Base-by-base conservation (phyloP, 2,329 filamentous ascomycete species). In the Cordyceps farinosa region DNA sequence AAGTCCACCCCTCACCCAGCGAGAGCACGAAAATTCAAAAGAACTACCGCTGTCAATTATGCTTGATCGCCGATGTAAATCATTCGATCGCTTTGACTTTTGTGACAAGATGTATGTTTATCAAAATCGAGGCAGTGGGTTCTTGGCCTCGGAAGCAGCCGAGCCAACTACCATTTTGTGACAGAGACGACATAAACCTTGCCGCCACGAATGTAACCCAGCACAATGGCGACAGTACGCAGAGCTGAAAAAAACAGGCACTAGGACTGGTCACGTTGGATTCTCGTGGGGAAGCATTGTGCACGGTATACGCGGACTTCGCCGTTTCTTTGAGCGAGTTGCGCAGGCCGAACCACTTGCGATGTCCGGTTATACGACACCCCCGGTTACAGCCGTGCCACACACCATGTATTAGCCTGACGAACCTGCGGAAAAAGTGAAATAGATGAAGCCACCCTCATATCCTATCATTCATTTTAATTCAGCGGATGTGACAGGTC, bases 161-260 rank as follows among this genome's bases (percentile, higher is more conserved):
- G 55, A 58, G 22, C 45, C 55, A 38, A 29, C 10, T 13, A 9
- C 9, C 6, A 17, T n/a, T 22, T 22, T 45, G 38, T 32, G 22
- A 56, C 38, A 45, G 9, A 32, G 22, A 22, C 15, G 36, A 45
- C 53, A 40, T 22, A 50, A 58, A 34, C 45, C 45, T 58, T 58
- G 45, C 32, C 32, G 44, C 55, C 55, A 58, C 55, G 13, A 40
- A 48, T 50, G 55, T 13, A 50, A 50, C 55, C 32, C 6, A n/a
- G 15, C 2, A 11, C 34, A 40, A 40, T 38, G 17, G n/a, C 5
- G 8, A 27, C 3, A 34, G 17, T 53, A 53, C 30, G 3, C 50
- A 13, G 32, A 36, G 50, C 50, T 53, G 50, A 53, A 53, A 47
- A 47, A 3, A n/a, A 22, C 22, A 22, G 15, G 30, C 17, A 38